A percentile compares a stretch with the other conserved stretches of the same genome.
Evolutionary conservation across 2,329 filamentous ascomycete species (phyloP).

Genomic region (Cordyceps cateniannulata): DNA sequence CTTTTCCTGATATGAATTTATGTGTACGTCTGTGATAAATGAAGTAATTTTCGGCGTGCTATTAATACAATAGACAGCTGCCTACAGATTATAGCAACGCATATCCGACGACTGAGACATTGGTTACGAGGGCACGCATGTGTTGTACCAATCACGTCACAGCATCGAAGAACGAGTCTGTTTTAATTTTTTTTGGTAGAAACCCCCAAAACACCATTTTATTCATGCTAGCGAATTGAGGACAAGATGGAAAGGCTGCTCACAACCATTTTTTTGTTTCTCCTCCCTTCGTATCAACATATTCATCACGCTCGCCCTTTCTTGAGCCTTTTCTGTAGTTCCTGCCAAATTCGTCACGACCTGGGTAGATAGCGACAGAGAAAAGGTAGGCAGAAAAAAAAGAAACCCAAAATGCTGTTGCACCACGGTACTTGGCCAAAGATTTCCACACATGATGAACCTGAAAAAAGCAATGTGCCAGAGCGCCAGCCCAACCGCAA

Average conservation of each 20-base stretch:
- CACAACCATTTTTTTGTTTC: slow-evolving; percentile 8
- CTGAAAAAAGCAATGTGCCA: slow-evolving; percentile 6
- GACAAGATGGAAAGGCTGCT: slow-evolving; percentile 14
- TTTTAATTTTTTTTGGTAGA: slow-evolving; percentile 25
- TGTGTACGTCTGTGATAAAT: too few species aligned
- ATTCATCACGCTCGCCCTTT: not conserved
- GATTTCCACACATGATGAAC: not conserved
- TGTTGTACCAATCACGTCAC: not conserved
- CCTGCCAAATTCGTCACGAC: slow-evolving; percentile 1
- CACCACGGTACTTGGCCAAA: slow-evolving; percentile 6
- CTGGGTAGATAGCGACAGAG: not conserved
- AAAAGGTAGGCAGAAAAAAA: slow-evolving; percentile 4
- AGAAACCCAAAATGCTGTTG: not conserved
- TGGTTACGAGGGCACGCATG: too few species aligned
- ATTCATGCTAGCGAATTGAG: slow-evolving; percentile 36
- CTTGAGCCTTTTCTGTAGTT: not conserved
- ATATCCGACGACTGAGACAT: too few species aligned
- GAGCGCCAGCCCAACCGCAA: not conserved
- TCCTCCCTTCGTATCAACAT: not conserved
- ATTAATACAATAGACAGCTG: too few species aligned
- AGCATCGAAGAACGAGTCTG: slow-evolving; percentile 3
- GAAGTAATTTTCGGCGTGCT: too few species aligned
- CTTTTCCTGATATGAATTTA: not conserved
- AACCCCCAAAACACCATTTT: slow-evolving; percentile 35
- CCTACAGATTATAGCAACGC: too few species aligned